Percentiles rank a stretch among this genome's conserved stretches.
These are phyloP conservation scores for Coemansia sp. DNA, from an alignment of 192 early-diverging fungal species.

Conservation along the genomic window DNA sequence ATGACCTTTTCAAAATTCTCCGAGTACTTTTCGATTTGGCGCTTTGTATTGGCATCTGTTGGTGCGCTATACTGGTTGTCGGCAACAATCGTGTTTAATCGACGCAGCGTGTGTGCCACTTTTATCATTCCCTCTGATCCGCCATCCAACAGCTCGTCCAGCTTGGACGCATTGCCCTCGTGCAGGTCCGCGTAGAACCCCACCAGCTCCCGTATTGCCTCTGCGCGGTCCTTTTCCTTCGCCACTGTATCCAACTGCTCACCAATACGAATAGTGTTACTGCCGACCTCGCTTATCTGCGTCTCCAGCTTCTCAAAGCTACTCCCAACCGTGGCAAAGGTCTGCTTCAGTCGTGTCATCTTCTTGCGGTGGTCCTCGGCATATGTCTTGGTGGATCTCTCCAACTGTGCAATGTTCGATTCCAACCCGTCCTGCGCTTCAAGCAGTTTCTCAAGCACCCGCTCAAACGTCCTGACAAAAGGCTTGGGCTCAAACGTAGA, in stretches of 20 bases:
- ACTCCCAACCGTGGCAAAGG: constrained; percentile 84
- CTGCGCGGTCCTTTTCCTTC: constrained; percentile 83
- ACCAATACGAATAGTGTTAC: constrained; percentile 94
- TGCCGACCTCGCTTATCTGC: constrained; percentile 89
- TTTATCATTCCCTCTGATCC: constrained; percentile 85
- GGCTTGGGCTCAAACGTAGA: constrained; percentile 84
- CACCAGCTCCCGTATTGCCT: constrained; percentile 87
- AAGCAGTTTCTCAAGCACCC: constrained; percentile 79
- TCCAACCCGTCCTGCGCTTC: constrained; percentile 74
- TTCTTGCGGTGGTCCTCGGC: constrained; percentile 76
- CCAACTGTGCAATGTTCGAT: constrained; percentile 81
- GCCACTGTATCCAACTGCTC: constrained; percentile 97
- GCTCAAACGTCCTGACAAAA: constrained; percentile 90
- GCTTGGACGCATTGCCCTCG: constrained; percentile 64
- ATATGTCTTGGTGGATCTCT: constrained; percentile 71
- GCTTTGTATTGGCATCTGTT: constrained; percentile 62
- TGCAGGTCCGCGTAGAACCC: constrained; percentile 94
- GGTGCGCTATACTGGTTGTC: constrained; percentile 54
- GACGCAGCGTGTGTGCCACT: constrained; percentile 81
- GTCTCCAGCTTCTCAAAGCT: constrained; percentile 87
- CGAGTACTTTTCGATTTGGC: constrained; percentile 88
- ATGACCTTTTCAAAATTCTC: constrained; percentile 90
- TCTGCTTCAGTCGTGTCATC: constrained; percentile 72
- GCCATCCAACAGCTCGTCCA: constrained; percentile 74
- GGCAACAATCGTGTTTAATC: constrained; percentile 72